These are phyloP conservation scores for Cladophialophora exuberans DNA, from an alignment of 2,329 filamentous ascomycete genomes.

Conservation along the genomic window DNA sequence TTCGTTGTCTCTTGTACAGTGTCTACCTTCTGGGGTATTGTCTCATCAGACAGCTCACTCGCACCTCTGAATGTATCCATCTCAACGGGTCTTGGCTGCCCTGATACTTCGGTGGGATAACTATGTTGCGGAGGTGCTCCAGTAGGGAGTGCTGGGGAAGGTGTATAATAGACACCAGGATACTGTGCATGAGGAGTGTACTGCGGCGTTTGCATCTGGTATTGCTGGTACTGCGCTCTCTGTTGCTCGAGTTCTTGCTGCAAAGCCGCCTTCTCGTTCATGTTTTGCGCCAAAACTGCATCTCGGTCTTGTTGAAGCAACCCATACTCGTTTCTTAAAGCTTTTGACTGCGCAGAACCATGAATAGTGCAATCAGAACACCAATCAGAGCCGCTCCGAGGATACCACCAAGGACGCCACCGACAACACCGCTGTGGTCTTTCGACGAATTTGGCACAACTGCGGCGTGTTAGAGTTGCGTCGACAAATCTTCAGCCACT, in stretches of 20 bases:
- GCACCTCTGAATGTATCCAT: conserved; percentile 9
- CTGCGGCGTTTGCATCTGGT: conserved; percentile 6
- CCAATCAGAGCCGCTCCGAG: neutral
- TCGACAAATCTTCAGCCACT: neutral
- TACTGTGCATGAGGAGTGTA: neutral
- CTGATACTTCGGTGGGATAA: conserved; percentile 4
- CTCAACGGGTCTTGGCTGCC: conserved; percentile 1
- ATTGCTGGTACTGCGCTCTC: conserved; percentile 8
- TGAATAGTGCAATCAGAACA: neutral
- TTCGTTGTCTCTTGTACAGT: neutral
- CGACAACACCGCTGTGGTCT: neutral
- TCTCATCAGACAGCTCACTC: conserved; percentile 5
- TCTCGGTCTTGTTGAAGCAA: conserved; percentile 6
- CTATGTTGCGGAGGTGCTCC: neutral
- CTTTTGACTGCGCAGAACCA: neutral
- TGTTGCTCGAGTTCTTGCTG: conserved; percentile 19
- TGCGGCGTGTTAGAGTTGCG: neutral
- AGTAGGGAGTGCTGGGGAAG: neutral
- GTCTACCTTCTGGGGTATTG: neutral
- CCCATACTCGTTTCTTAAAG: neutral
- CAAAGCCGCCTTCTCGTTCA: conserved; percentile 16
- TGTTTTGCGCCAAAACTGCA: conserved; percentile 7
- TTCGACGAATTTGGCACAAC: neutral
- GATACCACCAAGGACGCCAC: neutral
- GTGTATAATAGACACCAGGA: neutral